These are phyloP conservation scores for Phytophthora constricta DNA, from an alignment of 352 stramenopile genomes.

Conservation along the genomic window DNA sequence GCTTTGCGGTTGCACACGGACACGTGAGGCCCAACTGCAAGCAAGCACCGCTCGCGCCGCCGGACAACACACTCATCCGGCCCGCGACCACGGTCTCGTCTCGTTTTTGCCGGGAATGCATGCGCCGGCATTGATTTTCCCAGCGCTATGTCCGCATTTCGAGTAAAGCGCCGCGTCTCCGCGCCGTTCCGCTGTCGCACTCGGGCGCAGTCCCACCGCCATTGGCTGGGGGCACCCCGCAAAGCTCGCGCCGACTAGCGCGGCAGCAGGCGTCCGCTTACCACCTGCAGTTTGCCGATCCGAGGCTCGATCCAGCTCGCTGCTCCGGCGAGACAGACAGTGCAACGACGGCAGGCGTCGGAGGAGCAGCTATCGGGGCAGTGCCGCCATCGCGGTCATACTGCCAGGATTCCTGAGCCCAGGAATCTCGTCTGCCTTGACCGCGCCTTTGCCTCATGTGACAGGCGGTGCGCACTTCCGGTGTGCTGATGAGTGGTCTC, in stretches of 20 bases:
- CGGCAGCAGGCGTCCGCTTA: not conserved
- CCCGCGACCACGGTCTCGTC: not conserved
- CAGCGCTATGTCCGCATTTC: not conserved
- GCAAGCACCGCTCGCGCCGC: not conserved
- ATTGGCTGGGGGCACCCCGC: not conserved
- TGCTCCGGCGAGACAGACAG: too few relatives aligned
- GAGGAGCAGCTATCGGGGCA: too few relatives aligned
- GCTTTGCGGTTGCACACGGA: not conserved
- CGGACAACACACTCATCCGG: slow-evolving; percentile 1
- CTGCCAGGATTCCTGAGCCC: too few relatives aligned
- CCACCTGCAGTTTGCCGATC: not conserved
- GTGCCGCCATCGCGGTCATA: too few relatives aligned
- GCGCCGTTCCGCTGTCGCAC: not conserved
- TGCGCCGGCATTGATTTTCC: not conserved
- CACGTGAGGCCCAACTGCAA: not conserved
- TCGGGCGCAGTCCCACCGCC: not conserved
- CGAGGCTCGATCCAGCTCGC: not conserved
- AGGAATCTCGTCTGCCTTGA: too few relatives aligned
- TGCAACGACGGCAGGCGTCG: too few relatives aligned
- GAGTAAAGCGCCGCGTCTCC: not conserved
- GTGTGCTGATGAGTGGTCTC: too few relatives aligned
- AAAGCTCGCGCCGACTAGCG: not conserved
- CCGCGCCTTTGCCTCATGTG: too few relatives aligned
- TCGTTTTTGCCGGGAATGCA: slow-evolving; percentile 1
- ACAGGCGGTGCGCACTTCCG: too few relatives aligned